Percentiles rank a stretch among this genome's conserved stretches.
Evolutionary conservation across 805 yeast species (phyloP).

Genomic region (Danielozyma ontarioensis): DNA sequence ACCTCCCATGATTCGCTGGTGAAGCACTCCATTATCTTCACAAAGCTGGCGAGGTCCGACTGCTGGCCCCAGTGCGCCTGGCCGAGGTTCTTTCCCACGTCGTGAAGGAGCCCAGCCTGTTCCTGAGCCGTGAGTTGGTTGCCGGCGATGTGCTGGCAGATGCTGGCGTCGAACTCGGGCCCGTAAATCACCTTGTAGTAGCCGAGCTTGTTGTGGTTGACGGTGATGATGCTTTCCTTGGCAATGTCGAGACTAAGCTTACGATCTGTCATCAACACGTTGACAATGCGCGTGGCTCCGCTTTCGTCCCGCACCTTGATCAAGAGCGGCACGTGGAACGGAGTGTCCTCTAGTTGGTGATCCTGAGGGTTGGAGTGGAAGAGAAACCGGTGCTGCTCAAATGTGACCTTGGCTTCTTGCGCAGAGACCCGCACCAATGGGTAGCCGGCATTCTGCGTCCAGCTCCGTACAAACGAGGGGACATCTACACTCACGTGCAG

Average conservation of each 20-base stretch:
- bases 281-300: constrained; percentile 25
- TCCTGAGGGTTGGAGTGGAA: constrained; percentile 16
- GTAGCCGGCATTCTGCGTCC: constrained; percentile 57
- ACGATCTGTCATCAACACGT: constrained; percentile 42
- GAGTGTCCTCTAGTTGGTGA: constrained; percentile 46
- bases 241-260: constrained; percentile 24
- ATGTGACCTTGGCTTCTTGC: constrained; percentile 18
- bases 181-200: constrained; percentile 48
- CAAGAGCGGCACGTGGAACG: constrained; percentile 58
- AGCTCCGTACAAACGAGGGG: constrained; percentile 49
- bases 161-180: constrained; percentile 12
- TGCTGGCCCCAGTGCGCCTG: constrained; percentile 11
- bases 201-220: constrained; percentile 44
- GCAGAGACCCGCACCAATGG: constrained; percentile 44
- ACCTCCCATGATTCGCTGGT: constrained; percentile 15
- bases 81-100: constrained; percentile 35
- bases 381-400: constrained; percentile 37
- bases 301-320: constrained; percentile 26
- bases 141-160: constrained; percentile 14
- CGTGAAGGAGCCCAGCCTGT: constrained; percentile 31
- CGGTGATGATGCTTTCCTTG: constrained; percentile 25
- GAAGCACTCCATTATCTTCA: constrained; percentile 23
- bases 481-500: constrained; percentile 36
- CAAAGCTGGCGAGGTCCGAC: constrained; percentile 25
- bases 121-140: constrained; percentile 23